phyloP scores from a whole-genome alignment of 306 rosid genomes.

The Quercus bicolor region DNA sequence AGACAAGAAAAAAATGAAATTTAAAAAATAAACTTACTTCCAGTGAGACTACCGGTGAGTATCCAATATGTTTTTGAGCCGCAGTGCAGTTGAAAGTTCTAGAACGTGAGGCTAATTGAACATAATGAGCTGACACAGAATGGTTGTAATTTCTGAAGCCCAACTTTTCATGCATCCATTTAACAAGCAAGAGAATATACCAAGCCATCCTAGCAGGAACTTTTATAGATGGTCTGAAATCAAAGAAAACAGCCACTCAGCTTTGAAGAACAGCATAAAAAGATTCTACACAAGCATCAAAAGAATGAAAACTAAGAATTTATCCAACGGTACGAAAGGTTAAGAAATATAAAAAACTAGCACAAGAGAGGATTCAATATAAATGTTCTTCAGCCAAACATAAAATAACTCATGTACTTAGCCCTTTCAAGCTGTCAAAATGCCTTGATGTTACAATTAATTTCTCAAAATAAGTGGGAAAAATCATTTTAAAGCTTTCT shows the following conservation, averaged over 20 bases:
- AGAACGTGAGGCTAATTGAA: slow-evolving; percentile 54
- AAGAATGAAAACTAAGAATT: slow-evolving; percentile 12
- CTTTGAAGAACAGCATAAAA: slow-evolving; percentile 22
- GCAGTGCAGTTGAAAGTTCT: slow-evolving; percentile 66
- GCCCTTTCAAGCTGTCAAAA: neutral
- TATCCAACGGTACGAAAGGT: slow-evolving; percentile 14
- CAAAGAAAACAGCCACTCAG: slow-evolving; percentile 21
- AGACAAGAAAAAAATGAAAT: slow-evolving; percentile 1
- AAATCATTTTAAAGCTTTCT: neutral
- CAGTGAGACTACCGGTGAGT: slow-evolving; percentile 64
- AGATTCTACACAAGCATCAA: slow-evolving; percentile 15
- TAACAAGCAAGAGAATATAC: slow-evolving; percentile 43
- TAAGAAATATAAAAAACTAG: neutral
- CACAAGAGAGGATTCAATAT: neutral
- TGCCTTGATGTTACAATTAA: neutral
- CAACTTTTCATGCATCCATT: slow-evolving; percentile 50
- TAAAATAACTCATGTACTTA: neutral
- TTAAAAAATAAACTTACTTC: slow-evolving; percentile 41
- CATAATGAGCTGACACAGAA: slow-evolving; percentile 46
- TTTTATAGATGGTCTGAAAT: slow-evolving; percentile 70
- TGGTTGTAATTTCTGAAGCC: slow-evolving; percentile 42
- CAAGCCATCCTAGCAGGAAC: slow-evolving; percentile 61
- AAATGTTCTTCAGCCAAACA: neutral
- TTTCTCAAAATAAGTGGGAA: neutral
- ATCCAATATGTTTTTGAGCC: slow-evolving; percentile 62